A percentile compares a stretch with the other conserved stretches of the same genome.
phyloP scores from a whole-genome alignment of 306 rosid species.

The Bauhinia variegata region DNA sequence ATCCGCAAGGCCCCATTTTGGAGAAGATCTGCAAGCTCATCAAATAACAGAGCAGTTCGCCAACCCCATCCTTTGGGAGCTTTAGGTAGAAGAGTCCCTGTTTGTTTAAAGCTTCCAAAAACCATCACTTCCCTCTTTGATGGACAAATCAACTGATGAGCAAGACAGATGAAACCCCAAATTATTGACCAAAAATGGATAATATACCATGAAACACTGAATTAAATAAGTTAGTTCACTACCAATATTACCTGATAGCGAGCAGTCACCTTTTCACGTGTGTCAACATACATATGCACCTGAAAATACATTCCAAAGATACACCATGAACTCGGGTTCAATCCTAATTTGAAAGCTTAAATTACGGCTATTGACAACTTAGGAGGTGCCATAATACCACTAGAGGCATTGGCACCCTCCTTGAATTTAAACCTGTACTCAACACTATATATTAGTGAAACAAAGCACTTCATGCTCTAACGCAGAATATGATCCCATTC shows the following conservation, averaged over 20 bases:
- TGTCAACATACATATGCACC: conserved; percentile 85
- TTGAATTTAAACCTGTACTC: conserved; percentile 7
- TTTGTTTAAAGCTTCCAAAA: conserved; percentile 87
- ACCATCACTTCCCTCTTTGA: conserved; percentile 93
- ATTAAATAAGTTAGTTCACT: conserved; percentile 29
- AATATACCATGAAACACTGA: neutral
- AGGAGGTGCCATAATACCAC: neutral
- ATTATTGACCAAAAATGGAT: conserved; percentile 30
- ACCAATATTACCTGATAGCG: conserved; percentile 77
- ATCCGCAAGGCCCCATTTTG: conserved; percentile 89
- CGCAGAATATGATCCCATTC: conserved; percentile 18
- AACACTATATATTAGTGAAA: conserved; percentile 10
- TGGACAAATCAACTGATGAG: conserved; percentile 76
- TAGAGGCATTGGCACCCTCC: neutral
- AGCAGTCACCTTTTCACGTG: conserved; percentile 90
- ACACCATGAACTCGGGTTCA: conserved; percentile 9
- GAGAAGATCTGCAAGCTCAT: conserved; percentile 87
- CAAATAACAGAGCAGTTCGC: conserved; percentile 89
- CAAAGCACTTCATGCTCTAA: conserved; percentile 28
- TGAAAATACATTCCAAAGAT: conserved; percentile 36
- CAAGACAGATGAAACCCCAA: conserved; percentile 25
- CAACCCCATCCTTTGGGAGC: conserved; percentile 99
- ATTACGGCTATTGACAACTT: neutral
- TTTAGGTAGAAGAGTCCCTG: conserved; percentile 95
- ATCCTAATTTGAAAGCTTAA: conserved; percentile 12